phyloP scores from a whole-genome alignment of 495 filamentous ascomycete genomes.

The Neurospora sp. region DNA sequence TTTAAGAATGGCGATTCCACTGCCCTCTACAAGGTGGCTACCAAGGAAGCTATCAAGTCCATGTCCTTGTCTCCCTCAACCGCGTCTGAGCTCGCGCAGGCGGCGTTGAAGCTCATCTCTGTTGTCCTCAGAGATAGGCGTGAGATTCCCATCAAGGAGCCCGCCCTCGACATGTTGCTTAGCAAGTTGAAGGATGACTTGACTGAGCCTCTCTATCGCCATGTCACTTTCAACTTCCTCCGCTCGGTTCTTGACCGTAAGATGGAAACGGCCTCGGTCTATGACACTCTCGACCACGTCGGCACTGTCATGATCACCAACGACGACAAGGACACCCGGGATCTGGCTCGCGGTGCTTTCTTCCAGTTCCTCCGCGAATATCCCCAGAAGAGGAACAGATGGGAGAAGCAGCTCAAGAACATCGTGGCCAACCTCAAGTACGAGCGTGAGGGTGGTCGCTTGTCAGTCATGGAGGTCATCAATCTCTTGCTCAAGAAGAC shows the following conservation, averaged over 20 bases:
- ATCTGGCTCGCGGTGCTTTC: constrained; percentile 78
- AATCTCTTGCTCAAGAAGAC: constrained; percentile 75
- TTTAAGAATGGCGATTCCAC: constrained; percentile 60
- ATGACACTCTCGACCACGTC: constrained; percentile 80
- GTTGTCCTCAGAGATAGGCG: constrained; percentile 75
- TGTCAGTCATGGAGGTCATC: constrained; percentile 84
- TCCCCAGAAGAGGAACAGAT: constrained; percentile 77
- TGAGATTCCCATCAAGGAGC: constrained; percentile 64
- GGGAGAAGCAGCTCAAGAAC: constrained; percentile 81
- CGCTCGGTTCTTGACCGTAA: constrained; percentile 74
- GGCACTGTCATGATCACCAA: constrained; percentile 95
- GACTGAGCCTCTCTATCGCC: constrained; percentile 82
- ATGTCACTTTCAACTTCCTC: constrained; percentile 87
- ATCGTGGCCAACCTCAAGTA: constrained; percentile 86
- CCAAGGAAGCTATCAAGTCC: constrained; percentile 67
- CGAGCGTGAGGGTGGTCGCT: constrained; percentile 71
- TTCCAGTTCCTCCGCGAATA: constrained; percentile 92
- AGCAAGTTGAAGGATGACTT: constrained; percentile 78
- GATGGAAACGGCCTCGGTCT: constrained; percentile 75
- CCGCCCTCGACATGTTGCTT: constrained; percentile 72
- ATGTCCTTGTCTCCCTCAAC: constrained; percentile 54
- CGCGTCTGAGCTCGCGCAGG: constrained; percentile 70
- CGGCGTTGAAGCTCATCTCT: constrained; percentile 75
- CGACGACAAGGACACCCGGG: constrained; percentile 72
- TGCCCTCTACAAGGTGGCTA: constrained; percentile 70